Conservation (phyloP, 768 basidiomycete species). For the Tylopilus balloui region DNA sequence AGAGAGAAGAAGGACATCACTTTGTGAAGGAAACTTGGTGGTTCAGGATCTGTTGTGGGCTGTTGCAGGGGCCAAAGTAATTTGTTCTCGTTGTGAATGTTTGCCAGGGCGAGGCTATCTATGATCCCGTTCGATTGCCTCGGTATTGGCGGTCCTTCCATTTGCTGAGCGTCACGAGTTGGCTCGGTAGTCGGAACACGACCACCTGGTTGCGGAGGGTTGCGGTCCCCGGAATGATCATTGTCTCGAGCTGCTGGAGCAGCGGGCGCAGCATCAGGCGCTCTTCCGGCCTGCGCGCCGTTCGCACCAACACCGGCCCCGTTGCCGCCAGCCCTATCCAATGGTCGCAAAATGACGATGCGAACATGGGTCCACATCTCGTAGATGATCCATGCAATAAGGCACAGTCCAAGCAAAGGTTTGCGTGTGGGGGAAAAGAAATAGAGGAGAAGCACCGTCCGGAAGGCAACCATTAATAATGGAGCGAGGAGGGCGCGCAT, state of each 20-base stretch:
- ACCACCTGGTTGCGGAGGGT: conserved; percentile 14
- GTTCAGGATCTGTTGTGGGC: conserved; percentile 20
- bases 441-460: conserved; percentile 65
- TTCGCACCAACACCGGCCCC: conserved; percentile 21
- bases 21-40: conserved; percentile 50
- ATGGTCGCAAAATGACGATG: conserved; percentile 37
- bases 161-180: conserved; percentile 16
- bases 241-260: conserved; percentile 17
- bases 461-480: conserved; percentile 60
- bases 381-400: conserved; percentile 67
- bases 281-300: conserved; percentile 17
- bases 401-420: conserved; percentile 61
- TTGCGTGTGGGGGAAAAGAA: conserved; percentile 74
- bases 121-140: conserved; percentile 36
- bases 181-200: conserved; percentile 16
- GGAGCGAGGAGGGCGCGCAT: conserved; percentile 67
- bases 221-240: conserved; percentile 12
- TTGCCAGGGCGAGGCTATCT: conserved; percentile 52
- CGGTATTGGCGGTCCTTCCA: conserved; percentile 28
- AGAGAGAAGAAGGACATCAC: conserved; percentile 50
- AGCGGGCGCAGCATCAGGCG: conserved; percentile 23
- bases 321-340: conserved; percentile 31
- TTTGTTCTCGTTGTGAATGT: conserved; percentile 53
- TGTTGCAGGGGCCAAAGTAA: conserved; percentile 37
- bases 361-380: conserved; percentile 73